Conservation (phyloP, 1,139 yeast species). For the Sugiyamaella novakii region DNA sequence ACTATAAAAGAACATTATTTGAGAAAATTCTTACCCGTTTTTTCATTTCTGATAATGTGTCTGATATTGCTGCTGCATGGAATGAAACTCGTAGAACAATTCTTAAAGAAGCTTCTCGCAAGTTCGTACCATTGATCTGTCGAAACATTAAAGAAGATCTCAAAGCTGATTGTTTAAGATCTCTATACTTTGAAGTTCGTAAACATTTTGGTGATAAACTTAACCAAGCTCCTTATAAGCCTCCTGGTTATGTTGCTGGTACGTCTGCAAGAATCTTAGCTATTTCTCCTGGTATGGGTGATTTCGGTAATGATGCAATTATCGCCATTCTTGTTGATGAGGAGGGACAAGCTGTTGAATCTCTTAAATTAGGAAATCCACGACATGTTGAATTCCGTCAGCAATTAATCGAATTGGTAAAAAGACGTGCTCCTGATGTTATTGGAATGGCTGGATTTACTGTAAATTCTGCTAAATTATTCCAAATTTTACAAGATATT, state of each 20-base stretch:
- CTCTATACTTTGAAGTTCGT: conserved; percentile 71
- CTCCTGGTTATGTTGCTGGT: conserved; percentile 74
- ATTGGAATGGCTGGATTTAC: conserved; percentile 88
- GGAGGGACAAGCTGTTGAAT: conserved; percentile 74
- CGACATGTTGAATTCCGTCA: conserved; percentile 59
- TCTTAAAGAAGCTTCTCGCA: conserved; percentile 66
- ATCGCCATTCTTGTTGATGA: conserved; percentile 80
- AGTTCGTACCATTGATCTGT: conserved; percentile 66
- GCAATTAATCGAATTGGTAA: conserved; percentile 57
- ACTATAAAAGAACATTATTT: conserved; percentile 49
- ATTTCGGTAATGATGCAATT: conserved; percentile 77
- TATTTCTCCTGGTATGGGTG: conserved; percentile 84
- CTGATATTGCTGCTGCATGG: conserved; percentile 83
- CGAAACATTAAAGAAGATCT: conserved; percentile 82
- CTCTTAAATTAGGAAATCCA: conserved; percentile 77
- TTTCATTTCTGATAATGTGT: conserved; percentile 78
- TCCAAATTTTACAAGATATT: conserved; percentile 58
- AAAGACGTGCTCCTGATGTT: conserved; percentile 72
- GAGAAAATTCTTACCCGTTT: conserved; percentile 58
- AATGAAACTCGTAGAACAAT: conserved; percentile 71
- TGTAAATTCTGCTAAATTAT: conserved; percentile 66
- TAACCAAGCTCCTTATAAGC: conserved; percentile 92
- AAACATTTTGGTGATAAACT: conserved; percentile 65
- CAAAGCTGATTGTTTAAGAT: conserved; percentile 73
- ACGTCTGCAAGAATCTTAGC: conserved; percentile 84